Conservation (phyloP, 116 monocot genomes). For the Thalassia testudinum region DNA sequence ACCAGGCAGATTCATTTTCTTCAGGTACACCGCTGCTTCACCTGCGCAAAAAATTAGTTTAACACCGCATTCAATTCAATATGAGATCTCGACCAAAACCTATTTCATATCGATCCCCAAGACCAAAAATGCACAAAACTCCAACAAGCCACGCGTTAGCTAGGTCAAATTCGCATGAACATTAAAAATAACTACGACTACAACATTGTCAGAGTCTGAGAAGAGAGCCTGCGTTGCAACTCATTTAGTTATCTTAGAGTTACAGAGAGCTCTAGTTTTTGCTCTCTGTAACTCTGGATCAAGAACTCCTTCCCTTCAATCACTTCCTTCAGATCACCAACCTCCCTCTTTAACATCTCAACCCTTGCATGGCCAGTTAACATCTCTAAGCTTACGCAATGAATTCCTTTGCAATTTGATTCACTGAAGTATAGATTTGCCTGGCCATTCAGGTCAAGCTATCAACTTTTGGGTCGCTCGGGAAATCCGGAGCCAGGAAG, state of each 20-base stretch:
- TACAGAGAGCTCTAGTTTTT: constrained; percentile 54
- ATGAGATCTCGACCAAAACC: no score
- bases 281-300: constrained; percentile 86
- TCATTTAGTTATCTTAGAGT: constrained; percentile 76
- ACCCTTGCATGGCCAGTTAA: constrained; percentile 24
- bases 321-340: constrained; percentile 71
- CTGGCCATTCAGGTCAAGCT: constrained; percentile 32
- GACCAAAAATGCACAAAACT: no score
- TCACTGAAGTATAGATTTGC: constrained; percentile 16
- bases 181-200: no score
- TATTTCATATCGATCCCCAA: no score
- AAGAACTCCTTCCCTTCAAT: constrained; percentile 87
- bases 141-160: no score
- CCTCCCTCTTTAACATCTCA: constrained; percentile 57
- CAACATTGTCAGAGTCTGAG: constrained; percentile 60
- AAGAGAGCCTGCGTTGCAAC: constrained; percentile 42
- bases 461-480: no score
- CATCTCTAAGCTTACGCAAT: constrained; percentile 14
- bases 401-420: constrained; percentile 10
- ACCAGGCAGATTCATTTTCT: no score
- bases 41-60: no score
- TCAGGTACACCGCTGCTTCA: no score
- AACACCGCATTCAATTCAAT: no score
- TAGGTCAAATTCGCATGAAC: no score
- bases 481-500: constrained; percentile 18